Evolutionary conservation across 495 filamentous ascomycete species (phyloP).

Genomic region (Penicillium robsamsonii): DNA sequence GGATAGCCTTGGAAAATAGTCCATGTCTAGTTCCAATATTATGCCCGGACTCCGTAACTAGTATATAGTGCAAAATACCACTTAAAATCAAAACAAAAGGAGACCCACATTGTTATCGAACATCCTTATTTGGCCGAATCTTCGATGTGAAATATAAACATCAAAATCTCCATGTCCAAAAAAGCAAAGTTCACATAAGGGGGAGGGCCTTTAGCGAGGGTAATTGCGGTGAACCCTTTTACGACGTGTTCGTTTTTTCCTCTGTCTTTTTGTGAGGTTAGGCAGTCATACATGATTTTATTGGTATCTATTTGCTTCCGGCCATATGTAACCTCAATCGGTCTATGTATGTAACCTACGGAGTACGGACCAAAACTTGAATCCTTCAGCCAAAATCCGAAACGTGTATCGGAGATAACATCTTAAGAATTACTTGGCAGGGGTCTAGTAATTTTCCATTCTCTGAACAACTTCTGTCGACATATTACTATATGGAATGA

Average conservation of each 20-base stretch:
- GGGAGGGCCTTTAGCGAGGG: conserved; percentile 5
- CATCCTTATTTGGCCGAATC: background rate
- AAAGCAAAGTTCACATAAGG: background rate
- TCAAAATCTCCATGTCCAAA: background rate
- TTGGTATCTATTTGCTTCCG: background rate
- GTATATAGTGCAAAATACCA: background rate
- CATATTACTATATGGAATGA: background rate
- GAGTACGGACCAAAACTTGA: background rate
- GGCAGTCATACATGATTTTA: conserved; percentile 5
- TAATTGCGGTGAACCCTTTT: conserved; percentile 15
- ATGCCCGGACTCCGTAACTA: too few species aligned
- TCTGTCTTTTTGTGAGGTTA: background rate
- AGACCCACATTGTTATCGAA: background rate
- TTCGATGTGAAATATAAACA: background rate
- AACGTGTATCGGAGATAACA: background rate
- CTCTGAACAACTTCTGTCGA: background rate
- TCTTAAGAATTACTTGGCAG: background rate
- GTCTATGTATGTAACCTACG: background rate
- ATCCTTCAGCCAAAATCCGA: conserved; percentile 2
- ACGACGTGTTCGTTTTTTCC: background rate
- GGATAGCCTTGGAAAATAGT: background rate
- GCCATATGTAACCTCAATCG: background rate
- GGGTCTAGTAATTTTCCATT: background rate
- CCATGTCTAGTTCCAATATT: background rate
- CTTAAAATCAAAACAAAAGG: background rate